These are phyloP conservation scores for Arctostaphylos glauca DNA, from an alignment of 148 eudicot genomes.

Conservation along the genomic window DNA sequence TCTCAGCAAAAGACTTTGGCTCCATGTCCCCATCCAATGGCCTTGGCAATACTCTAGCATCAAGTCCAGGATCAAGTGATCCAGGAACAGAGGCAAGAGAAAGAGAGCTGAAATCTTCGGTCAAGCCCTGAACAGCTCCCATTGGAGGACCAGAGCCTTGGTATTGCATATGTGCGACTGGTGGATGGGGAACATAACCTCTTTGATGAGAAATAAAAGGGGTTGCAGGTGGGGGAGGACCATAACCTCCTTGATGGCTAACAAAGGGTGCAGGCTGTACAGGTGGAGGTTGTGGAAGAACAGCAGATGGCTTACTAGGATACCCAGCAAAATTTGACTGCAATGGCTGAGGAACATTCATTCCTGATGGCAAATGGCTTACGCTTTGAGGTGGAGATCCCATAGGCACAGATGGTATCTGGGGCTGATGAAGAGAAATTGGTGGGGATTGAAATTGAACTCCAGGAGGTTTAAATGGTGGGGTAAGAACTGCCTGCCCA, in stretches of 20 bases:
- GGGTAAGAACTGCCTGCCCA: slow-evolving; percentile 49
- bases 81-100: slow-evolving; percentile 77
- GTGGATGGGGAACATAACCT: slow-evolving; percentile 51
- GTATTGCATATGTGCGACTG: slow-evolving; percentile 25
- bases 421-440: slow-evolving; percentile 25
- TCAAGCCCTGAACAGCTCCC: slow-evolving; percentile 54
- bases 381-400: slow-evolving; percentile 45
- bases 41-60: slow-evolving; percentile 72
- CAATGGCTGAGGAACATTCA: slow-evolving; percentile 22
- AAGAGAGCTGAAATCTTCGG: slow-evolving; percentile 79
- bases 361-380: slow-evolving; percentile 28
- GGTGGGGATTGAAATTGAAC: slow-evolving; percentile 28
- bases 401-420: slow-evolving; percentile 32
- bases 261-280: slow-evolving; percentile 40
- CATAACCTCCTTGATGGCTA: slow-evolving; percentile 51
- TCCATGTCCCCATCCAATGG: slow-evolving; percentile 85
- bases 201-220: slow-evolving; percentile 50
- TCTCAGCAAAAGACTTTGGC: slow-evolving; percentile 47
- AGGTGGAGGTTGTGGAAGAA: slow-evolving; percentile 35
- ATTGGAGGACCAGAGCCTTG: slow-evolving; percentile 60
- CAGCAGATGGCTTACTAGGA: slow-evolving; percentile 25
- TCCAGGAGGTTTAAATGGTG: slow-evolving; percentile 51
- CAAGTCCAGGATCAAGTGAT: slow-evolving; percentile 78
- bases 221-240: slow-evolving; percentile 33
- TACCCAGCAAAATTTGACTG: slow-evolving; percentile 36